These are phyloP conservation scores for Bipolaris victoriae DNA, from an alignment of 2,329 filamentous ascomycete genomes.

Conservation along the genomic window DNA sequence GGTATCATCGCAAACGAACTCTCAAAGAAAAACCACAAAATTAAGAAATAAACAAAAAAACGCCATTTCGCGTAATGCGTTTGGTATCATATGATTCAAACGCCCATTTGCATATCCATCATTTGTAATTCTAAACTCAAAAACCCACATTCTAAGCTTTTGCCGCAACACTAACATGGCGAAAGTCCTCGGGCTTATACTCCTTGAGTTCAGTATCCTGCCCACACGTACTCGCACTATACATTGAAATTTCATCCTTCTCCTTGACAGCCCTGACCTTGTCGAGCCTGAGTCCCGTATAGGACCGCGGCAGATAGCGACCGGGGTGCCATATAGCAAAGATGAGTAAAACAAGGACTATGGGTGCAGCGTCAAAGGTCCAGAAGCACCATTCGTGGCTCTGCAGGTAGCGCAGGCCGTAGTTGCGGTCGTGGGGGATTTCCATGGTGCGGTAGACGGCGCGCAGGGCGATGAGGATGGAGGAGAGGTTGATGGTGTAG, in stretches of 20 bases:
- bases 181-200: slow-evolving; percentile 37
- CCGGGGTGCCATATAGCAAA: slow-evolving; percentile 60
- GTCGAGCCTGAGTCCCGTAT: slow-evolving; percentile 38
- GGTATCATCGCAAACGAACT: slow-evolving; percentile 15
- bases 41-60: neutral
- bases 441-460: slow-evolving; percentile 62
- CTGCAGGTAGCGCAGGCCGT: slow-evolving; percentile 58
- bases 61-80: slow-evolving; percentile 23
- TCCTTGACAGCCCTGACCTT: slow-evolving; percentile 40
- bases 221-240: slow-evolving; percentile 4
- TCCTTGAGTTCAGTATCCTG: slow-evolving; percentile 23
- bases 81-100: slow-evolving; percentile 23
- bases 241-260: slow-evolving; percentile 41
- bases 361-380: slow-evolving; percentile 59
- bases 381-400: slow-evolving; percentile 61
- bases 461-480: slow-evolving; percentile 51
- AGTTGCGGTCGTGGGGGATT: slow-evolving; percentile 55
- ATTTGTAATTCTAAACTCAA: neutral
- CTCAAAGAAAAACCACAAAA: neutral
- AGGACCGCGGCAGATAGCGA: slow-evolving; percentile 39
- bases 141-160: slow-evolving; percentile 4
- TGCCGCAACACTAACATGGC: slow-evolving; percentile 4
- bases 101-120: neutral
- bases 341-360: slow-evolving; percentile 55
- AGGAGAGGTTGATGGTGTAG: slow-evolving; percentile 45